Evolutionary conservation across 2,329 filamentous ascomycete genomes (phyloP).

Genomic region (Aureobasidium sp.): DNA sequence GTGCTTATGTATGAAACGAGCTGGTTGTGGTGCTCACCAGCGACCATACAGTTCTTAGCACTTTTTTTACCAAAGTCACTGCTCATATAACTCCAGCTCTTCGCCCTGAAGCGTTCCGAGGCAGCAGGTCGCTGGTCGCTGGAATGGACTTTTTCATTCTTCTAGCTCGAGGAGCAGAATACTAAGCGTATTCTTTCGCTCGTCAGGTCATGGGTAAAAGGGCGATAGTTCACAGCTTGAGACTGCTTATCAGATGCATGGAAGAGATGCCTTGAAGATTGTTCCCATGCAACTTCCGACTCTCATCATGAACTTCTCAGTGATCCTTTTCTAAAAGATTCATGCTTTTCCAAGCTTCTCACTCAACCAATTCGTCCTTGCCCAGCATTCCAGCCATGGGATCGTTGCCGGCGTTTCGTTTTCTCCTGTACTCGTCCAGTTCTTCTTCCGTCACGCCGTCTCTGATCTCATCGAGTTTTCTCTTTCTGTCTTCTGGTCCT

Average conservation of each 20-base stretch:
- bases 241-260: no score
- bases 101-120: not conserved
- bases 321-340: no score
- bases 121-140: not conserved
- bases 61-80: no score
- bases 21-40: not conserved
- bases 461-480: constrained; percentile 71
- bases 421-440: constrained; percentile 76
- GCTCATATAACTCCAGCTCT: not conserved
- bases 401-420: constrained; percentile 66
- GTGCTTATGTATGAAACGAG: not conserved
- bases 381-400: constrained; percentile 80
- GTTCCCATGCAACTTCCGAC: no score
- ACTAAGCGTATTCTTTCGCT: no score
- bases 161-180: no score
- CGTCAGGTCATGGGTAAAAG: no score
- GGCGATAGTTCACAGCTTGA: no score
- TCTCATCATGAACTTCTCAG: no score
- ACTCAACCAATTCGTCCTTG: constrained; percentile 58
- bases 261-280: no score
- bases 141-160: no score
- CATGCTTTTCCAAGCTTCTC: constrained; percentile 12
- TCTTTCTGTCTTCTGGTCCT: constrained; percentile 50
- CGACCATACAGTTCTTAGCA: not conserved
- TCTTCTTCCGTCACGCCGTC: constrained; percentile 74